These are phyloP conservation scores for Proteromonas lacertae DNA, from an alignment of 352 stramenopile species.

Conservation along the genomic window DNA sequence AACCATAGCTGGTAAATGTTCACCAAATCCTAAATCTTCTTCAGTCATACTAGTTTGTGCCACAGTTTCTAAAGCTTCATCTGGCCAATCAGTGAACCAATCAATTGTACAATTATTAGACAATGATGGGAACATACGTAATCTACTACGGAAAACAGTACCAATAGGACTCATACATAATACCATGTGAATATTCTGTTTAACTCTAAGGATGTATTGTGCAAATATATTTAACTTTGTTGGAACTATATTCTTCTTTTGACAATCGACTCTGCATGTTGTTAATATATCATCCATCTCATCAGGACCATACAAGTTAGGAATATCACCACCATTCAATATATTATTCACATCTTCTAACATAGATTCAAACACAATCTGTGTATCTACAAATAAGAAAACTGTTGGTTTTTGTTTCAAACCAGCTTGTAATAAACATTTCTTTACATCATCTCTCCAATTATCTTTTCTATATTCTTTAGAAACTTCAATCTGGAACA, in stretches of 20 bases:
- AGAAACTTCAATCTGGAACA: constrained; percentile 65
- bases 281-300: constrained; percentile 57
- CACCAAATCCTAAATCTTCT: constrained; percentile 27
- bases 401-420: constrained; percentile 58
- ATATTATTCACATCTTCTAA: constrained; percentile 76
- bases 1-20: constrained; percentile 16
- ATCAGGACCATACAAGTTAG: constrained; percentile 56
- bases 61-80: constrained; percentile 53
- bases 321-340: constrained; percentile 64
- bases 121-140: constrained; percentile 67
- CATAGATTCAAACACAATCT: constrained; percentile 71
- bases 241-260: constrained; percentile 41
- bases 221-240: constrained; percentile 72
- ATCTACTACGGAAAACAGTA: constrained; percentile 46
- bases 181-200: constrained; percentile 52
- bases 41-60: constrained; percentile 38
- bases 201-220: constrained; percentile 56
- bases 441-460: constrained; percentile 61
- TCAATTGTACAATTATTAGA: constrained; percentile 53
- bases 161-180: constrained; percentile 59
- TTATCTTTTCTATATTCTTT: constrained; percentile 61
- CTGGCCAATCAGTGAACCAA: constrained; percentile 63
- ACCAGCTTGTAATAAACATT: constrained; percentile 43
- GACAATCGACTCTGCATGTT: constrained; percentile 42
- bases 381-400: constrained; percentile 68